These are phyloP conservation scores for Aspergillus bridgeri DNA, from an alignment of 495 filamentous ascomycete genomes.

Conservation along the genomic window DNA sequence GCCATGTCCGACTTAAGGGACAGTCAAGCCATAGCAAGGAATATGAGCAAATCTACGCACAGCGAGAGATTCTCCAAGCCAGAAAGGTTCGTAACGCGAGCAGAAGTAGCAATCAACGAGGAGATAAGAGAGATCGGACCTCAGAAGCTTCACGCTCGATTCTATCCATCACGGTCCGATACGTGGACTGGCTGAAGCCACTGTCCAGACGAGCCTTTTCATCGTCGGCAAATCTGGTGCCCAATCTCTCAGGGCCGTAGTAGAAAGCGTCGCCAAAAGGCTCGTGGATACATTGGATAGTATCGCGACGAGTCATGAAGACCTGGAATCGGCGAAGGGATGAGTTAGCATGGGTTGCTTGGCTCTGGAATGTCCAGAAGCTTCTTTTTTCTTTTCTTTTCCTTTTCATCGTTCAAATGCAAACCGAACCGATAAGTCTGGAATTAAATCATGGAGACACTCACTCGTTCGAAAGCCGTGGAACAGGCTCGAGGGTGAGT, in stretches of 20 bases:
- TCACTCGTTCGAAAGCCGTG: constrained; percentile 90
- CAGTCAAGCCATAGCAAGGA: not conserved
- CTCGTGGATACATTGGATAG: constrained; percentile 81
- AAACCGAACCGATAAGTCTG: too few relatives aligned
- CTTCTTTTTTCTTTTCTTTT: not conserved
- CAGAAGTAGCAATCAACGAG: constrained; percentile 16
- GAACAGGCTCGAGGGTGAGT: constrained; percentile 94
- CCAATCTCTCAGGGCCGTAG: constrained; percentile 84
- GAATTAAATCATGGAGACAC: constrained; percentile 11
- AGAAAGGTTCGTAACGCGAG: not conserved
- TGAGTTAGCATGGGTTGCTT: not conserved
- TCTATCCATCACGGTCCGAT: constrained; percentile 66
- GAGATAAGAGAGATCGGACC: constrained; percentile 49
- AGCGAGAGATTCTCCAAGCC: not conserved
- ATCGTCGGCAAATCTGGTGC: constrained; percentile 70
- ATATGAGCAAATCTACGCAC: not conserved
- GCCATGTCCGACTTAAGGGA: not conserved
- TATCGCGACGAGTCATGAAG: constrained; percentile 88
- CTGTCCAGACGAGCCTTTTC: constrained; percentile 63
- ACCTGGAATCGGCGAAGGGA: constrained; percentile 53
- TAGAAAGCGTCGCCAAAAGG: constrained; percentile 97
- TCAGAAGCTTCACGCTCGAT: constrained; percentile 64
- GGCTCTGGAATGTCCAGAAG: not conserved
- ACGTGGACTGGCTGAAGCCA: constrained; percentile 76
- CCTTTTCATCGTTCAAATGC: not conserved